Evolutionary conservation across 2,329 filamentous ascomycete genomes (phyloP).

Genomic region (Pseudogymnoascus sp.): DNA sequence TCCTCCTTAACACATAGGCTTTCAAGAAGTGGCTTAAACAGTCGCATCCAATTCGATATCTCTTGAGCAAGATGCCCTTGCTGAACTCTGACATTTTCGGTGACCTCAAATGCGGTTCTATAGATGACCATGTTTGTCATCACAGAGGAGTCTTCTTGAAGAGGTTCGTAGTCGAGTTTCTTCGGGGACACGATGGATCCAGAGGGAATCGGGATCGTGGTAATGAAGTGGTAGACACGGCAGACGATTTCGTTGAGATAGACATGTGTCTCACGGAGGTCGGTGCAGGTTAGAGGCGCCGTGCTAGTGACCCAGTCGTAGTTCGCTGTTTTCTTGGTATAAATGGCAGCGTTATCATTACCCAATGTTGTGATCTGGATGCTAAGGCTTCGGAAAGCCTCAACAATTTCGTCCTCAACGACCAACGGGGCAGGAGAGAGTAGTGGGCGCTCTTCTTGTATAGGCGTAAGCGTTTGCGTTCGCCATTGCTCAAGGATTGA

Average conservation of each 20-base stretch:
- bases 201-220: constrained; percentile 11
- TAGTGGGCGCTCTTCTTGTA: background rate
- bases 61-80: constrained; percentile 18
- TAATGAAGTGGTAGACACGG: constrained; percentile 20
- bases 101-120: constrained; percentile 1
- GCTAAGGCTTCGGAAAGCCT: constrained; percentile 21
- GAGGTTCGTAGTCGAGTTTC: background rate
- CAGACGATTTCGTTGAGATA: constrained; percentile 21
- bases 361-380: constrained; percentile 15
- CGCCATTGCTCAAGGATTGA: constrained; percentile 9
- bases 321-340: constrained; percentile 7
- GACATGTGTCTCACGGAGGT: constrained; percentile 16
- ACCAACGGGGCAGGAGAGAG: constrained; percentile 11
- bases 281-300: constrained; percentile 18
- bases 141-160: background rate
- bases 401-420: constrained; percentile 22
- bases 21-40: constrained; percentile 19
- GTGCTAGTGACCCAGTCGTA: background rate
- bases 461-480: background rate
- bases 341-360: background rate
- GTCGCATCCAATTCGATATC: constrained; percentile 18
- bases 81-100: constrained; percentile 16
- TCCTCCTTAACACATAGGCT: background rate
- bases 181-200: background rate
- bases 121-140: background rate